These are phyloP conservation scores for Cytospora chrysosperma DNA, from an alignment of 2,329 filamentous ascomycete genomes.

Conservation along the genomic window DNA sequence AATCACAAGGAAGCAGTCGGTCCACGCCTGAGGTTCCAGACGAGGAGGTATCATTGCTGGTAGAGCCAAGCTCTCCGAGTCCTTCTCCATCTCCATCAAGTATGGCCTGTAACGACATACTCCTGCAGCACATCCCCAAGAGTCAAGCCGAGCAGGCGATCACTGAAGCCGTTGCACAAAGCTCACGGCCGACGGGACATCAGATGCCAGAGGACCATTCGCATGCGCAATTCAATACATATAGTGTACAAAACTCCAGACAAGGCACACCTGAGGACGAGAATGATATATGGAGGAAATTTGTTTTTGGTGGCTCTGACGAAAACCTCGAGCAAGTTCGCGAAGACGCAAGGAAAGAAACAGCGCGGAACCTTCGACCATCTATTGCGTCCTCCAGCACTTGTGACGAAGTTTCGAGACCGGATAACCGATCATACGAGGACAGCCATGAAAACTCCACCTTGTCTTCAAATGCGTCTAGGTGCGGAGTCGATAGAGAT, in stretches of 20 bases:
- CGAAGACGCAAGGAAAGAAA: conserved; percentile 28
- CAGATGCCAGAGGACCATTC: neutral
- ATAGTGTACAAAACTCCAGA: neutral
- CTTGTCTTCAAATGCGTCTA: neutral
- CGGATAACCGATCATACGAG: conserved; percentile 9
- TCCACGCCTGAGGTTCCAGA: neutral
- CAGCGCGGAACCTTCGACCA: conserved; percentile 23
- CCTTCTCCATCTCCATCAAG: neutral
- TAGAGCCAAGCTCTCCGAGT: neutral
- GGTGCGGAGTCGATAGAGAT: neutral
- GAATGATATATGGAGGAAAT: conserved; percentile 30
- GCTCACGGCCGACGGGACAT: neutral
- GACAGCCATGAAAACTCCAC: conserved; percentile 17
- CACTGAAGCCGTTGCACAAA: neutral
- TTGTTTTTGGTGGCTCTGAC: conserved; percentile 28
- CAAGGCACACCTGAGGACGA: conserved; percentile 16
- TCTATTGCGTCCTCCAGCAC: conserved; percentile 14
- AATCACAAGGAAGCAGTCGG: too few species aligned
- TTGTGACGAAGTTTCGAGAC: conserved; percentile 4
- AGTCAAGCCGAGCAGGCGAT: neutral
- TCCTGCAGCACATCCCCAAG: neutral
- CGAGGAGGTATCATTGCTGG: conserved; percentile 5
- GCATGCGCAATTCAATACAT: conserved; percentile 19
- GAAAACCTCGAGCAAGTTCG: conserved; percentile 23
- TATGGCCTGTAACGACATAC: neutral